A percentile compares a stretch with the other conserved stretches of the same genome.
Evolutionary conservation across 352 stramenopile genomes (phyloP).

Genomic region (Pilasporangium apinafurcum): DNA sequence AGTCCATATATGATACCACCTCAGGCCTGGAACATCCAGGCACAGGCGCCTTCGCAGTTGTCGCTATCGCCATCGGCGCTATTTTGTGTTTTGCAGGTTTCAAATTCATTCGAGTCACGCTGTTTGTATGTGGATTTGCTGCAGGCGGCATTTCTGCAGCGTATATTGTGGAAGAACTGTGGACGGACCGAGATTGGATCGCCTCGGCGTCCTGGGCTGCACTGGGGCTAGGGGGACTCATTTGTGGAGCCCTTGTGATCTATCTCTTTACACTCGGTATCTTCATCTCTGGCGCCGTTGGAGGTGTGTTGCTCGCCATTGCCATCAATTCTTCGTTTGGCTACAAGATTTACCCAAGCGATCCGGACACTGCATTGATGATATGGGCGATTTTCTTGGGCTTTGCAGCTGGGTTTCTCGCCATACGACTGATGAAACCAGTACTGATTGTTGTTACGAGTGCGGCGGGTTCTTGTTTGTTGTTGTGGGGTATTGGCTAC

Average conservation of each 20-base stretch:
- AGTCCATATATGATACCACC: too few relatives aligned
- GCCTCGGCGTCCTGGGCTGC: slow-evolving; percentile 49
- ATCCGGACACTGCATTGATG: slow-evolving; percentile 39
- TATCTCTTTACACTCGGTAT: slow-evolving; percentile 45
- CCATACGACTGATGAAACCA: slow-evolving; percentile 44
- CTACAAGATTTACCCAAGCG: slow-evolving; percentile 46
- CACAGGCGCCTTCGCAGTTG: slow-evolving; percentile 24
- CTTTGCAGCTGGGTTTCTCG: slow-evolving; percentile 25
- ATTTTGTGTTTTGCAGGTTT: slow-evolving; percentile 52
- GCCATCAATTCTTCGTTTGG: slow-evolving; percentile 43
- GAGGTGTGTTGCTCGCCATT: slow-evolving; percentile 44
- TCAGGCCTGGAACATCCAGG: too few relatives aligned
- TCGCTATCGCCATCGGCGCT: slow-evolving; percentile 29
- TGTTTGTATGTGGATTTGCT: slow-evolving; percentile 51
- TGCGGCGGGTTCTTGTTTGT: slow-evolving; percentile 31
- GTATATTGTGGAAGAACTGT: slow-evolving; percentile 28
- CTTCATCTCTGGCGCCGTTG: slow-evolving; percentile 45
- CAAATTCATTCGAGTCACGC: slow-evolving; percentile 42
- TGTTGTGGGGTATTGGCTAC: slow-evolving; percentile 58
- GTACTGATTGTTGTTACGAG: slow-evolving; percentile 49
- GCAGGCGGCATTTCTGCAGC: slow-evolving; percentile 34
- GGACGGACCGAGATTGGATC: slow-evolving; percentile 36
- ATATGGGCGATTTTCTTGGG: slow-evolving; percentile 33
- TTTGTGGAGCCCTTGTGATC: slow-evolving; percentile 37
- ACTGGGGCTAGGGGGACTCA: slow-evolving; percentile 41